These are phyloP conservation scores for Trichoderma sp. DNA, from an alignment of 2,329 filamentous ascomycete species.

Conservation along the genomic window DNA sequence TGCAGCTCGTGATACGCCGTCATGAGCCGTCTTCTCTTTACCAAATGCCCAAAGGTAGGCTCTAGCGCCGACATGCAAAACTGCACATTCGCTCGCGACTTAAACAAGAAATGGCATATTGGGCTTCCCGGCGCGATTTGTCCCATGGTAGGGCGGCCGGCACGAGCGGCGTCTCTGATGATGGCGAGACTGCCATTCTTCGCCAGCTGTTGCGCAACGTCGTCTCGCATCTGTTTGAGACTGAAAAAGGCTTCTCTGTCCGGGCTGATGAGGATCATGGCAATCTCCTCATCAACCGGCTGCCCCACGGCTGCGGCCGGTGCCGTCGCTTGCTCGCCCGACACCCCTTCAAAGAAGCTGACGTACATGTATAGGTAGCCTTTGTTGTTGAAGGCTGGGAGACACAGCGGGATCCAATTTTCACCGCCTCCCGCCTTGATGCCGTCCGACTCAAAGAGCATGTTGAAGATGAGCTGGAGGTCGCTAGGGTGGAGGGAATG, in stretches of 20 bases:
- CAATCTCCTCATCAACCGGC: conserved; percentile 75
- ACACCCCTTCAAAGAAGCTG: conserved; percentile 73
- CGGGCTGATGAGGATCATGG: conserved; percentile 86
- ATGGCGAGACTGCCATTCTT: conserved; percentile 72
- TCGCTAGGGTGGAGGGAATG: conserved; percentile 96
- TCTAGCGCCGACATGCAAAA: conserved; percentile 86
- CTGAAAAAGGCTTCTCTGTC: conserved; percentile 93
- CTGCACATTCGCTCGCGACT: conserved; percentile 90
- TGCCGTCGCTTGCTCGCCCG: conserved; percentile 41
- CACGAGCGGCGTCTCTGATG: conserved; percentile 68
- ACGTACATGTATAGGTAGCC: conserved; percentile 99
- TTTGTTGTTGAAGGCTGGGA: conserved; percentile 94
- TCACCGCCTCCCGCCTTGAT: conserved; percentile 89
- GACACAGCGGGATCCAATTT: conserved; percentile 94
- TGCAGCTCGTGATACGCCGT: conserved; percentile 84
- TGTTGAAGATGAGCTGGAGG: conserved; percentile 95
- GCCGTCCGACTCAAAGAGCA: conserved; percentile 94
- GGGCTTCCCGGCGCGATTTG: conserved; percentile 79
- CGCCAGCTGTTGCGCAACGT: conserved; percentile 65
- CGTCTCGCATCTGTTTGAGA: conserved; percentile 69
- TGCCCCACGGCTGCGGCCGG: conserved; percentile 59
- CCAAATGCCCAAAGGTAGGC: conserved; percentile 59
- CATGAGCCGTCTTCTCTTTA: conserved; percentile 71
- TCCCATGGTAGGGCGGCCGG: conserved; percentile 67
- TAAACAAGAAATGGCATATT: conserved; percentile 91